Evolutionary conservation across 179 eudicot species (phyloP), one percentile per base, ranked within the genome.

Genomic region (Spergularia azorica): DNA sequence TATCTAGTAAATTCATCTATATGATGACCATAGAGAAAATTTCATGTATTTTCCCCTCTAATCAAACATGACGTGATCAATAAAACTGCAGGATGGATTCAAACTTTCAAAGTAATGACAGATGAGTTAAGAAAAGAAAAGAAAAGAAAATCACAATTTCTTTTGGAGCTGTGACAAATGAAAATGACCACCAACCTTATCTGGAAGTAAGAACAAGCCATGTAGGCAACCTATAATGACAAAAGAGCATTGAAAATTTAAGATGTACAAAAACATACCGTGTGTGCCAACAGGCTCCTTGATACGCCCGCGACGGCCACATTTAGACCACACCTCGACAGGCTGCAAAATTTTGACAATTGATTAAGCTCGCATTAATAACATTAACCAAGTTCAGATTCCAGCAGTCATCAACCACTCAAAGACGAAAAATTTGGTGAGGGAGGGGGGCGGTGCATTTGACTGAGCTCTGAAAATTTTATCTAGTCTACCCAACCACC

Each of bases 221-320:
- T 26, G 32, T 26, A 26, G 32, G 48, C 48, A 55, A 20, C 13
- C 38, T 9, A 0, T 21, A 21, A 6, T n/a, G 5, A 73, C 38
- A 21, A 71, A 5, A 18, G 70, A 58, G 64, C 17, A 17, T 20
- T 12, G 64, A 17, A 46, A 17, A 63, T n/a, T 17, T 21, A 39
- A 13, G 10, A 26, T n/a, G 21, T 16, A 36, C 59, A 57, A 65
- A 77, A 77, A 61, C 87, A 77, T 91, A 93, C 99, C 97, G 73
- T 95, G 99, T 64, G 97, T 95, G 72, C 99, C 99, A 70, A 95
- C 91, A 66, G 99, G 95, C 85, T 95, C 99, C 83, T 85, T 91
- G 57, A 95, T 81, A 70, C 97, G 95, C 71, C 99, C 99, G 71
- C 99, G 97, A 1, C 95, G 91, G 65, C 99, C 99, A 63, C 89